A percentile compares a stretch with the other conserved stretches of the same genome.
Conservation (phyloP, 2,329 filamentous ascomycete genomes). For the Diplocarpon mali region DNA sequence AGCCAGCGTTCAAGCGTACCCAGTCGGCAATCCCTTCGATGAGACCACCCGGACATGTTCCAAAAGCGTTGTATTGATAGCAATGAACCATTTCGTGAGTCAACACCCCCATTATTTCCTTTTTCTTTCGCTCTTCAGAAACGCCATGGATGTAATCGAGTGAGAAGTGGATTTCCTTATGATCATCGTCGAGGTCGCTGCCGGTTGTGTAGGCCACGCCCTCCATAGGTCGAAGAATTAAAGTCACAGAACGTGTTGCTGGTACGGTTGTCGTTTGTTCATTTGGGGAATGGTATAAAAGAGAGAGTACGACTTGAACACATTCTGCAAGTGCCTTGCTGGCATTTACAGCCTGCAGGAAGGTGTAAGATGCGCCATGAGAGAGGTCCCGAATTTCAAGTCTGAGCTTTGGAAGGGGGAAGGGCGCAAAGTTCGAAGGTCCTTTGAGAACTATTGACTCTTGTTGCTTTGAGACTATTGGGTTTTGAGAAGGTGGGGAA, state of each 20-base stretch:
- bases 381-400: conserved; percentile 47
- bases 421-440: conserved; percentile 17
- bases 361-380: conserved; percentile 51
- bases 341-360: conserved; percentile 56
- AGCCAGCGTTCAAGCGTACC: conserved; percentile 64
- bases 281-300: conserved; percentile 52
- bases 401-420: conserved; percentile 43
- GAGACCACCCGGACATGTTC: conserved; percentile 58
- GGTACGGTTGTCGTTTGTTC: conserved; percentile 33
- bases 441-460: background rate
- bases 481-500: conserved; percentile 7
- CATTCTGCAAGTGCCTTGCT: conserved; percentile 49
- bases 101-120: conserved; percentile 73
- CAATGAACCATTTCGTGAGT: conserved; percentile 94
- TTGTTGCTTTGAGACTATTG: background rate
- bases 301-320: conserved; percentile 55
- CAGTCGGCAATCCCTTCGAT: conserved; percentile 92
- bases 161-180: conserved; percentile 89
- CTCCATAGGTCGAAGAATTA: conserved; percentile 66
- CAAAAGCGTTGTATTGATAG: conserved; percentile 66
- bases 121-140: conserved; percentile 31
- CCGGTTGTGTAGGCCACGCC: conserved; percentile 88
- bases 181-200: conserved; percentile 65
- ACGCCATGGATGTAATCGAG: conserved; percentile 57
- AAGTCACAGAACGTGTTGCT: conserved; percentile 73